phyloP scores from a whole-genome alignment of 495 filamentous ascomycete species.

The Physcia stellaris region DNA sequence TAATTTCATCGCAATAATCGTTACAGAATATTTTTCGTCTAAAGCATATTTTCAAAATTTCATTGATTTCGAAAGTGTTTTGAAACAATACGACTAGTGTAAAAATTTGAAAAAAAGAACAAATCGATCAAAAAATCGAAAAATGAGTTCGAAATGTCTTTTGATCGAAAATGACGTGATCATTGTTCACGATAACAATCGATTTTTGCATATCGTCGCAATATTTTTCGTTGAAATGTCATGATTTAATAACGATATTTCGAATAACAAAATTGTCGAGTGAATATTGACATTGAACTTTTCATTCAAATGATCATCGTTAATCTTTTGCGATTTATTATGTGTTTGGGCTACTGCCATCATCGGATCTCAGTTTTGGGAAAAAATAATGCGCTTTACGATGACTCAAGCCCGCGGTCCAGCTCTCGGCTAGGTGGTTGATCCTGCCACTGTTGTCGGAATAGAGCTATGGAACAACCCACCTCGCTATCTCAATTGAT shows the following conservation, averaged over 20 bases:
- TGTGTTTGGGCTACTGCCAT: too few species aligned
- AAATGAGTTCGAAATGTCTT: slow-evolving; percentile 4
- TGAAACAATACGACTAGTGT: slow-evolving; percentile 34
- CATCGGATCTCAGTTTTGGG: too few species aligned
- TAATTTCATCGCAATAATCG: slow-evolving; percentile 49
- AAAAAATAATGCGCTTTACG: too few species aligned
- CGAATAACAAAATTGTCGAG: too few species aligned
- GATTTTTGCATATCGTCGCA: slow-evolving; percentile 3
- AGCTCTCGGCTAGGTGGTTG: too few species aligned
- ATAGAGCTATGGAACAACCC: too few species aligned
- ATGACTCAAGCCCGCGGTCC: too few species aligned
- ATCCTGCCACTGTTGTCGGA: too few species aligned
- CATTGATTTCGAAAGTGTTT: slow-evolving; percentile 40
- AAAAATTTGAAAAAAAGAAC: not conserved
- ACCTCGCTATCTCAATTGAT: too few species aligned
- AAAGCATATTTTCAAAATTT: slow-evolving; percentile 52
- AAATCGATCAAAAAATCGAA: slow-evolving; percentile 6
- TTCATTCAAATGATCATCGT: too few species aligned
- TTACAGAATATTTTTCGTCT: slow-evolving; percentile 47
- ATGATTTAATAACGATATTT: too few species aligned
- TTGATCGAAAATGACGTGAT: slow-evolving; percentile 3
- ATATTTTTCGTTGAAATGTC: slow-evolving; percentile 5
- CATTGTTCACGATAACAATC: slow-evolving; percentile 1
- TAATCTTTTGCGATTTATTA: too few species aligned
- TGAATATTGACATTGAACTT: not conserved